phyloP scores from a whole-genome alignment of 768 basidiomycete species.

The Leccinum pellstonianum region DNA sequence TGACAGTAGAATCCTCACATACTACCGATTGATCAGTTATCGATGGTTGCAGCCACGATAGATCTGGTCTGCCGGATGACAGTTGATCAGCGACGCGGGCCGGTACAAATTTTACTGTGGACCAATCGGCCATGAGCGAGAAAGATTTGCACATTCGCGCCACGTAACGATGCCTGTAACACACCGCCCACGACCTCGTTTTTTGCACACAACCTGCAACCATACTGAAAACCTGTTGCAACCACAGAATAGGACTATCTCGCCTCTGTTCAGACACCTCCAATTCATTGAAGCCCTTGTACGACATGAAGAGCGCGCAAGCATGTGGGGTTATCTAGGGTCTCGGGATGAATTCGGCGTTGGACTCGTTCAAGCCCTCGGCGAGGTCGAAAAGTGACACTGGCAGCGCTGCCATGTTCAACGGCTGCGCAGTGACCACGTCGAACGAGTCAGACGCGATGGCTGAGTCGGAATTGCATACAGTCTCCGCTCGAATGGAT shows the following conservation, averaged over 20 bases:
- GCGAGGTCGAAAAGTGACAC: background rate
- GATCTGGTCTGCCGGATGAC: slow-evolving; percentile 8
- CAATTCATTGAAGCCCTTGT: background rate
- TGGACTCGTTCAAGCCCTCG: background rate
- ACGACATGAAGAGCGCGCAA: background rate
- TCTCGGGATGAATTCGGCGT: background rate
- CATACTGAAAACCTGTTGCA: background rate
- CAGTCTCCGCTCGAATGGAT: slow-evolving; percentile 19
- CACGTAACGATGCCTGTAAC: slow-evolving; percentile 13
- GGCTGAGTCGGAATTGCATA: background rate
- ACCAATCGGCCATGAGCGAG: slow-evolving; percentile 24
- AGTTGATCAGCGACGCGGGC: slow-evolving; percentile 3
- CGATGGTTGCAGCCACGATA: slow-evolving; percentile 21
- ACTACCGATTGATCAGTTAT: slow-evolving; percentile 10
- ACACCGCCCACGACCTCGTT: slow-evolving; percentile 15
- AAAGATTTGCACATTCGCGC: slow-evolving; percentile 12
- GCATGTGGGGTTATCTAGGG: background rate
- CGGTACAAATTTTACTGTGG: slow-evolving; percentile 10
- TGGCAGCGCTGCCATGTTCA: no score
- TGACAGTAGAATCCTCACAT: background rate
- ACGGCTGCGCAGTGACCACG: no score
- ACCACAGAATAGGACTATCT: background rate
- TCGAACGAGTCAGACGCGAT: background rate
- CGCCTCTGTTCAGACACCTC: background rate
- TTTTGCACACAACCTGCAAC: slow-evolving; percentile 1